These are phyloP conservation scores for Pholiota microspora DNA, from an alignment of 768 basidiomycete species.

Conservation along the genomic window DNA sequence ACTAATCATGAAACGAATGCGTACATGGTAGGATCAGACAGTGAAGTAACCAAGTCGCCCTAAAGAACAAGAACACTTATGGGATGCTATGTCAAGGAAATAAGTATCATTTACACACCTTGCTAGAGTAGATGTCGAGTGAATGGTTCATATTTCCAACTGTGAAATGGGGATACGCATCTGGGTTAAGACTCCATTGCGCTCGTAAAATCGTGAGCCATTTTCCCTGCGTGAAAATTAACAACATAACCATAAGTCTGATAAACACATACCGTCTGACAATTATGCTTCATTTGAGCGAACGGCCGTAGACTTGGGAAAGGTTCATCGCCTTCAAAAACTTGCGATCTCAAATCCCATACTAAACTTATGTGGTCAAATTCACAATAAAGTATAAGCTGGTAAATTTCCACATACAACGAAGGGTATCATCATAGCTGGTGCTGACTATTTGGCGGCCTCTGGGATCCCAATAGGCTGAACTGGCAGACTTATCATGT, in stretches of 20 bases:
- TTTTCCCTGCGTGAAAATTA: constrained; percentile 51
- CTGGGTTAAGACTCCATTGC: constrained; percentile 75
- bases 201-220: constrained; percentile 81
- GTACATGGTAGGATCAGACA: constrained; percentile 58
- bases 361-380: constrained; percentile 41
- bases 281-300: constrained; percentile 63
- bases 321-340: constrained; percentile 40
- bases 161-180: constrained; percentile 82
- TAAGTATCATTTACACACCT: constrained; percentile 37
- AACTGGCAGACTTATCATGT: constrained; percentile 77
- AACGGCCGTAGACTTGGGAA: constrained; percentile 69
- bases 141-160: constrained; percentile 82
- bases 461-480: constrained; percentile 84
- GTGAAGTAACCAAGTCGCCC: constrained; percentile 68
- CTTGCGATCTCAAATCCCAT: constrained; percentile 66
- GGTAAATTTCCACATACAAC: constrained; percentile 57
- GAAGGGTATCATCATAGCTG: constrained; percentile 76
- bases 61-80: constrained; percentile 22
- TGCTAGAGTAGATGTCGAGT: constrained; percentile 70
- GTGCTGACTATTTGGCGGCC: constrained; percentile 82
- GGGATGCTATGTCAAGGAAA: background rate
- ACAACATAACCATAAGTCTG: background rate
- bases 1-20: constrained; percentile 10
- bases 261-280: constrained; percentile 63
- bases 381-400: background rate